These are phyloP conservation scores for Lachnellula arida DNA, from an alignment of 2,329 filamentous ascomycete species.

Conservation along the genomic window DNA sequence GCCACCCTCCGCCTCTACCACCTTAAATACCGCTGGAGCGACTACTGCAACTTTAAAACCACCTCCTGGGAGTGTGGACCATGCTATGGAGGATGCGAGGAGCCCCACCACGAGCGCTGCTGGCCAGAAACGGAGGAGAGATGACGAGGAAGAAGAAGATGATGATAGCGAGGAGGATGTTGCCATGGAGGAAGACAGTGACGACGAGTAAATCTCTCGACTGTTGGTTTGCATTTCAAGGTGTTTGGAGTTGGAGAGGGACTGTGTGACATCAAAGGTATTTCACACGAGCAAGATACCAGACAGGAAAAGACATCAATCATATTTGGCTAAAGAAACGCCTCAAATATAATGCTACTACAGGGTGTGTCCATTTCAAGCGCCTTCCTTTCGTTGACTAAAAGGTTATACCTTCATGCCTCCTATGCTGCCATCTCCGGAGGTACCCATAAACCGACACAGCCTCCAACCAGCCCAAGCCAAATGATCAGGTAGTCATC, in stretches of 20 bases:
- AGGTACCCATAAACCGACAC: conserved; percentile 74
- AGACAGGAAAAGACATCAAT: background rate
- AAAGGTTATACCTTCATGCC: background rate
- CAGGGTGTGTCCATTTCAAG: no score
- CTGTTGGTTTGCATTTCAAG: conserved; percentile 12
- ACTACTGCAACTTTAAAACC: conserved; percentile 42
- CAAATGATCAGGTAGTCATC: conserved; percentile 78
- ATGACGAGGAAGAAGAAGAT: conserved; percentile 60
- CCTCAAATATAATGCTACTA: background rate
- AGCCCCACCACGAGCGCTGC: conserved; percentile 46
- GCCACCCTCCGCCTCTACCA: conserved; percentile 47
- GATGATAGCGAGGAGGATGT: conserved; percentile 66
- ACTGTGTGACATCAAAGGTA: background rate
- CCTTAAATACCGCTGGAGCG: conserved; percentile 32
- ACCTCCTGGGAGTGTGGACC: conserved; percentile 40
- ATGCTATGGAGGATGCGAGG: conserved; percentile 46
- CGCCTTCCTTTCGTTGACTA: no score
- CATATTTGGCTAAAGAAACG: background rate
- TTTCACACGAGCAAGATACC: conserved; percentile 9
- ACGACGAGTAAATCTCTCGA: conserved; percentile 24
- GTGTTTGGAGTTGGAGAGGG: conserved; percentile 22
- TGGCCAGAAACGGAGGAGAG: conserved; percentile 67
- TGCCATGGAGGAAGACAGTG: conserved; percentile 59
- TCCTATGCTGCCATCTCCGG: conserved; percentile 50
- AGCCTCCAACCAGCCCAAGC: conserved; percentile 80